Conservation (phyloP, 2,329 filamentous ascomycete genomes). For the Orbilia blumenaviensis region DNA sequence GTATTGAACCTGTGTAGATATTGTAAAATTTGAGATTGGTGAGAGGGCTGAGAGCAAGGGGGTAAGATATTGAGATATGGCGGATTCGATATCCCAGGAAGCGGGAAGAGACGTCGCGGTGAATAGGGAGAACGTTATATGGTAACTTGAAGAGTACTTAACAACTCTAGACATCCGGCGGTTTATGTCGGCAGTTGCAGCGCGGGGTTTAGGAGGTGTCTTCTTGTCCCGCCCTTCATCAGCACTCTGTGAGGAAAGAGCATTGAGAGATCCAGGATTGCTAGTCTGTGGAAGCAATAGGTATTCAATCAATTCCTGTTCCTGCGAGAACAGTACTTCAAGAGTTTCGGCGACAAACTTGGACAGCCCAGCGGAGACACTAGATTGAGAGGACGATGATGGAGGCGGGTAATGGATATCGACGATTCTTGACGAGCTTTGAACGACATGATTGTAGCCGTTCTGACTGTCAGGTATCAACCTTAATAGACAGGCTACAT, state of each 20-base stretch:
- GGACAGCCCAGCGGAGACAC: slow-evolving; percentile 77
- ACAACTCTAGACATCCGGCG: slow-evolving; percentile 81
- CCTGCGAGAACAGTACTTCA: slow-evolving; percentile 81
- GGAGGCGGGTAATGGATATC: slow-evolving; percentile 79
- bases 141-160: slow-evolving; percentile 92
- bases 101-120: slow-evolving; percentile 80
- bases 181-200: slow-evolving; percentile 69
- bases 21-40: slow-evolving; percentile 90
- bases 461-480: slow-evolving; percentile 70
- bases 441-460: slow-evolving; percentile 65
- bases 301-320: slow-evolving; percentile 84
- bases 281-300: slow-evolving; percentile 68
- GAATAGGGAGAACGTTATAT: slow-evolving; percentile 94
- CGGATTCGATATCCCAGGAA: slow-evolving; percentile 87
- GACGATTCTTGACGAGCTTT: slow-evolving; percentile 75
- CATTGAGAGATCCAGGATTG: slow-evolving; percentile 66
- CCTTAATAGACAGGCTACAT: slow-evolving; percentile 74
- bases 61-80: slow-evolving; percentile 79
- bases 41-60: slow-evolving; percentile 82
- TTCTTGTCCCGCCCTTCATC: slow-evolving; percentile 60
- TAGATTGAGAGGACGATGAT: slow-evolving; percentile 72
- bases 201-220: slow-evolving; percentile 60
- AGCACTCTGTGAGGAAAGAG: slow-evolving; percentile 57
- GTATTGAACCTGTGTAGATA: slow-evolving; percentile 94
- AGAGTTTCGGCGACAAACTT: slow-evolving; percentile 81